These are phyloP conservation scores for Lophiotrema nucula DNA, from an alignment of 495 filamentous ascomycete genomes.

Conservation along the genomic window DNA sequence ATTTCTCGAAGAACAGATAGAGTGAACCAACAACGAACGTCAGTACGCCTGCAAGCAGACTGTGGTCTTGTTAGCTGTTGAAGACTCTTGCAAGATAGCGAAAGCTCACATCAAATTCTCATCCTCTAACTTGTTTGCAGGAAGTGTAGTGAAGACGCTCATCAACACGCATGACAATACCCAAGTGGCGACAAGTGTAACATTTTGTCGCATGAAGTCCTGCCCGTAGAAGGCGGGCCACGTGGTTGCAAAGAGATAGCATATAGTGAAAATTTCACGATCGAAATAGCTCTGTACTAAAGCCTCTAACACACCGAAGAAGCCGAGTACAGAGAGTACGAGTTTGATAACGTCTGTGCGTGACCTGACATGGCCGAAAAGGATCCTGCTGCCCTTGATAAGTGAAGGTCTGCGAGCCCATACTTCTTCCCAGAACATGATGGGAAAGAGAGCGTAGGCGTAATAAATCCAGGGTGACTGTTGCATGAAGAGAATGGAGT, in stretches of 20 bases:
- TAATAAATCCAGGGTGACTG: constrained; percentile 84
- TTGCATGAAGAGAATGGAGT: constrained; percentile 75
- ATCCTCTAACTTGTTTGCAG: constrained; percentile 81
- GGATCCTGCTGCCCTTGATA: constrained; percentile 60
- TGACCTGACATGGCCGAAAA: constrained; percentile 67
- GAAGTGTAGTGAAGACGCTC: constrained; percentile 87
- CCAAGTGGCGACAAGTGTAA: constrained; percentile 68
- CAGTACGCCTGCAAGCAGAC: constrained; percentile 69
- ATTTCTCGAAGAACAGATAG: constrained; percentile 81
- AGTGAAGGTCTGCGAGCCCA: constrained; percentile 74
- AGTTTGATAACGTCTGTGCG: constrained; percentile 55
- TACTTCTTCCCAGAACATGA: constrained; percentile 96
- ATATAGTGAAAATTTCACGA: constrained; percentile 79
- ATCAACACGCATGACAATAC: constrained; percentile 71
- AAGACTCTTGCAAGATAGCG: background rate
- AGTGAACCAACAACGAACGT: constrained; percentile 77
- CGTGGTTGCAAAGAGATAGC: constrained; percentile 70
- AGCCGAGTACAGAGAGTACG: constrained; percentile 60
- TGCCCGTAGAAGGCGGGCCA: constrained; percentile 78
- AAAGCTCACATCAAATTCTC: constrained; percentile 70
- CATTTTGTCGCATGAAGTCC: constrained; percentile 66
- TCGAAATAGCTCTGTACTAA: constrained; percentile 91
- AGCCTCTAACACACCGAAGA: constrained; percentile 73
- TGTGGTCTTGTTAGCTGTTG: constrained; percentile 39
- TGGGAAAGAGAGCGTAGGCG: constrained; percentile 85